These are phyloP conservation scores for Mycoemilia scoparia DNA, from an alignment of 192 early-diverging fungal species.

Conservation along the genomic window DNA sequence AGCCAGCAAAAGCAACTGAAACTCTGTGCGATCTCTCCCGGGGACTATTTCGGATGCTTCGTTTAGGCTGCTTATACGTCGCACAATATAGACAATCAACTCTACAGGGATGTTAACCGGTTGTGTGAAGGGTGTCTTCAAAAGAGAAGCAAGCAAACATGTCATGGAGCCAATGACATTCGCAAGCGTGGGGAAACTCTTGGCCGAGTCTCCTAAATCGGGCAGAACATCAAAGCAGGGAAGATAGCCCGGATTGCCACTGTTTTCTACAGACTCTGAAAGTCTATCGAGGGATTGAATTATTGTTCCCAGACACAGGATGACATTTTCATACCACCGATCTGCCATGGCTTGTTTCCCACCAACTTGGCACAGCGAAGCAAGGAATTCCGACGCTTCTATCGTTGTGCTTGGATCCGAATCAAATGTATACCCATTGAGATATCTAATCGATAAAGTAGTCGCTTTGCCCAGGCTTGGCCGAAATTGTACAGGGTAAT, in stretches of 20 bases:
- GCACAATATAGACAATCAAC: constrained; percentile 7
- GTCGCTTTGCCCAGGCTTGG: constrained; percentile 22
- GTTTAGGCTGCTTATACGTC: constrained; percentile 11
- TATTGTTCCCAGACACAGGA: constrained; percentile 18
- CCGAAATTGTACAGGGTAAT: constrained; percentile 25
- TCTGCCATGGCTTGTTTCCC: constrained; percentile 21
- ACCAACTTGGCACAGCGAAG: constrained; percentile 11
- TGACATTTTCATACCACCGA: constrained; percentile 19
- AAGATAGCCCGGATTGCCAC: not conserved
- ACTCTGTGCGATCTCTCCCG: constrained; percentile 18
- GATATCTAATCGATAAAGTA: constrained; percentile 13
- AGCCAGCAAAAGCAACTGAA: constrained; percentile 11
- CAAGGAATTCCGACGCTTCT: constrained; percentile 8
- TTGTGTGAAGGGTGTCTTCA: constrained; percentile 9
- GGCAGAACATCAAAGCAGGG: constrained; percentile 7
- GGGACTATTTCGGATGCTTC: constrained; percentile 14
- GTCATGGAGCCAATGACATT: constrained; percentile 20
- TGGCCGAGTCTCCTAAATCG: constrained; percentile 11
- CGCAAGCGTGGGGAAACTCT: constrained; percentile 22
- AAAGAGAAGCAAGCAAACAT: constrained; percentile 13
- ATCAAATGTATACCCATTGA: constrained; percentile 5
- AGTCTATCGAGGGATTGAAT: constrained; percentile 17
- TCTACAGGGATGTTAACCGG: constrained; percentile 15
- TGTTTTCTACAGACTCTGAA: constrained; percentile 4
- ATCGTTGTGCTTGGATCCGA: not conserved